phyloP scores from a whole-genome alignment of 257 asterid genomes.

The Solanum gandarillasii region DNA sequence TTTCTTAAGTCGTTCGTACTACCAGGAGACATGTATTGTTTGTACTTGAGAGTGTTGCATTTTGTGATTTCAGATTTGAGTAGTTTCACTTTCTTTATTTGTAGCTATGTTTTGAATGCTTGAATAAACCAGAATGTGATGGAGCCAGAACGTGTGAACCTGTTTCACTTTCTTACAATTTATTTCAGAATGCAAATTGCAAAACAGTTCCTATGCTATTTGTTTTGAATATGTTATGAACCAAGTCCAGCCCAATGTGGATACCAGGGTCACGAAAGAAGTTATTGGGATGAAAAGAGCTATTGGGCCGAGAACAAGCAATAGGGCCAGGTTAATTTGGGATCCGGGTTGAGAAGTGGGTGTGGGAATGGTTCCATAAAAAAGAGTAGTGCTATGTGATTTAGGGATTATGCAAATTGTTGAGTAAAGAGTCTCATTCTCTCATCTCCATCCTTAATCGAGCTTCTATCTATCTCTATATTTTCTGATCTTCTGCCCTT shows the following conservation, averaged over 20 bases:
- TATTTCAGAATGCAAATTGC: no score
- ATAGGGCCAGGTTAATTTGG: background rate
- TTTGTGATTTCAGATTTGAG: background rate
- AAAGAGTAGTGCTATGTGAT: background rate
- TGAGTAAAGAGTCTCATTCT: background rate
- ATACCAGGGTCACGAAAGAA: background rate
- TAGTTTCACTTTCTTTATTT: background rate
- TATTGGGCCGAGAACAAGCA: background rate
- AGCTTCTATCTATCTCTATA: no score
- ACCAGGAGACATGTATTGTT: background rate
- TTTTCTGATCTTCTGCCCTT: no score
- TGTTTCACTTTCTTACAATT: no score
- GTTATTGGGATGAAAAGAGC: background rate
- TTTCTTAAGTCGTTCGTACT: background rate
- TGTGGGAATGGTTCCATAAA: background rate
- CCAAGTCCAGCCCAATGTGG: background rate
- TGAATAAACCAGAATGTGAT: no score
- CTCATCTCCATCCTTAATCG: background rate
- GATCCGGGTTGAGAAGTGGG: background rate
- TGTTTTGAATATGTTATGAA: no score
- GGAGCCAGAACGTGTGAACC: no score
- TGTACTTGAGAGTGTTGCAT: background rate
- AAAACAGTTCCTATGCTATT: no score
- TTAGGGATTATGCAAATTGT: background rate
- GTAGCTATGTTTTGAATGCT: no score